Conservation (phyloP, 129 eudicot genomes). For the Tagetes erecta region DNA sequence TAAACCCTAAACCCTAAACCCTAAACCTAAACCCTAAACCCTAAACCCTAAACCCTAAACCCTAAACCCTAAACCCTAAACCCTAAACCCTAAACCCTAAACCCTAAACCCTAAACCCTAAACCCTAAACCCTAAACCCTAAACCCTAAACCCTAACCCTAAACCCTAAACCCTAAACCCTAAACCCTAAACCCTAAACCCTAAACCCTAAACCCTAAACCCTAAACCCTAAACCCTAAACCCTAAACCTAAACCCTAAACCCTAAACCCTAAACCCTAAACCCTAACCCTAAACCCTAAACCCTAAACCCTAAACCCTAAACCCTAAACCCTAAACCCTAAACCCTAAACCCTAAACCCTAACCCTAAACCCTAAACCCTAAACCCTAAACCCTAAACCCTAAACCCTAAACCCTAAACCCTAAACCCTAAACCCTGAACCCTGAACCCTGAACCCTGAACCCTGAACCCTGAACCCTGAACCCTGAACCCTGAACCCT, state of each 20-base stretch:
- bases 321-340: background rate
- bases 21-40: constrained; percentile 5
- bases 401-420: too few species aligned
- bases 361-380: too few species aligned
- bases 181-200: too few species aligned
- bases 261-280: constrained; percentile 15
- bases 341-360: too few species aligned
- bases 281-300: constrained; percentile 1
- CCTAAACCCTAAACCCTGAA: too few species aligned
- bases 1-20: constrained; percentile 14
- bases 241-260: constrained; percentile 10
- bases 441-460: too few species aligned
- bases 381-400: too few species aligned
- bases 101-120: background rate
- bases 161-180: background rate
- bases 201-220: background rate
- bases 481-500: too few species aligned
- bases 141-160: background rate
- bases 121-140: background rate
- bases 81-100: constrained; percentile 11
- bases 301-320: background rate
- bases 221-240: background rate
- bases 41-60: constrained; percentile 12
- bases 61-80: constrained; percentile 17
- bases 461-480: too few species aligned